phyloP scores from a whole-genome alignment of 2,329 filamentous ascomycete genomes.

The Aureobasidium sp. region DNA sequence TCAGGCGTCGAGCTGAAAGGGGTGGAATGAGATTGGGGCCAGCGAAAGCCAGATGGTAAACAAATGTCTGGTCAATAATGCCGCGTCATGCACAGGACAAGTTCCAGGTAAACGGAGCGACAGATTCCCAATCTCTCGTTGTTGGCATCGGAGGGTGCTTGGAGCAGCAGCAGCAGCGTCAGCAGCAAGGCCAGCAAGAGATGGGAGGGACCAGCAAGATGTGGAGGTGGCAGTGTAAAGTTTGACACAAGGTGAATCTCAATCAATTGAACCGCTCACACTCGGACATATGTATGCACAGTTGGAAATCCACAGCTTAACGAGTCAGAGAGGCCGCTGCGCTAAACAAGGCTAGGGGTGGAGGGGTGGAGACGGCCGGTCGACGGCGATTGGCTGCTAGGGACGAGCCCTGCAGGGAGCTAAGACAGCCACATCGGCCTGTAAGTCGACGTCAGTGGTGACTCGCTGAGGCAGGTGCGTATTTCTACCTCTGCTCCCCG shows the following conservation, averaged over 20 bases:
- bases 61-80: not conserved
- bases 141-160: not conserved
- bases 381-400: constrained; percentile 6
- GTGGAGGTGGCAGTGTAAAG: constrained; percentile 13
- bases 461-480: constrained; percentile 3
- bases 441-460: constrained; percentile 11
- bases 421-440: constrained; percentile 10
- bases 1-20: not conserved
- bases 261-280: constrained; percentile 6
- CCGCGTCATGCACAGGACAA: not conserved
- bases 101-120: constrained; percentile 8
- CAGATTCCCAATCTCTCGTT: not conserved
- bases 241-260: constrained; percentile 8
- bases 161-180: not conserved
- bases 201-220: not conserved
- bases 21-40: not conserved
- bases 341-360: constrained; percentile 8
- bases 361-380: not conserved
- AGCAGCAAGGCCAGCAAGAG: not conserved
- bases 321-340: not conserved
- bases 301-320: not conserved
- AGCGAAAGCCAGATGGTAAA: not conserved
- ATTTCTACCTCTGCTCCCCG: constrained; percentile 13
- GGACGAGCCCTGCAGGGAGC: constrained; percentile 7
- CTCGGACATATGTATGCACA: not conserved